phyloP scores from a whole-genome alignment of 805 yeast species.

The Candida silvatica region DNA sequence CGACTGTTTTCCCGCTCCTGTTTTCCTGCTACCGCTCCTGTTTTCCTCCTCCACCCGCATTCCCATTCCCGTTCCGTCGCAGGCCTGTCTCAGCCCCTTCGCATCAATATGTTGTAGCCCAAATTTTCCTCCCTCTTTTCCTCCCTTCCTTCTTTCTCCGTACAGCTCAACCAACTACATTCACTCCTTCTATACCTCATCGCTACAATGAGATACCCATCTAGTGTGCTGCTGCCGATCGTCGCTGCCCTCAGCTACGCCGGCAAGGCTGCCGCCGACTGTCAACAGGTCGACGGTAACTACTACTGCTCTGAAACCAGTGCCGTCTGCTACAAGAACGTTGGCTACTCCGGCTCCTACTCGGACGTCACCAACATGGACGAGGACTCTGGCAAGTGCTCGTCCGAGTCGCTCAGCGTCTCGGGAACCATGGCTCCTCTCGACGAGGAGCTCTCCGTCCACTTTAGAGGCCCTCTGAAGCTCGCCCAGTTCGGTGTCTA shows the following conservation, averaged over 20 bases:
- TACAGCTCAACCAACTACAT: not conserved
- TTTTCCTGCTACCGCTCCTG: slow-evolving; percentile 87
- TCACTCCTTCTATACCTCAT: not conserved
- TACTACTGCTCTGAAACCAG: slow-evolving; percentile 70
- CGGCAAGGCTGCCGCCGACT: slow-evolving; percentile 15
- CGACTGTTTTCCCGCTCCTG: no score
- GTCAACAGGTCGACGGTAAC: slow-evolving; percentile 53
- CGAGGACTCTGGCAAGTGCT: slow-evolving; percentile 53
- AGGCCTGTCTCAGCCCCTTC: no score
- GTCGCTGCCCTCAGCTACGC: slow-evolving; percentile 13
- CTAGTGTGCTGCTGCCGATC: slow-evolving; percentile 6
- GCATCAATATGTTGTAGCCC: no score
- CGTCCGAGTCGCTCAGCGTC: slow-evolving; percentile 48
- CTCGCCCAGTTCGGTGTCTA: slow-evolving; percentile 86
- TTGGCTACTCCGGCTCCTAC: slow-evolving; percentile 81
- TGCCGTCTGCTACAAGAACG: slow-evolving; percentile 45
- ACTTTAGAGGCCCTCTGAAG: slow-evolving; percentile 83
- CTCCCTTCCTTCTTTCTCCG: not conserved
- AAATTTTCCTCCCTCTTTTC: slow-evolving; percentile 18
- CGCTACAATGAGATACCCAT: slow-evolving; percentile 9
- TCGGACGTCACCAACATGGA: slow-evolving; percentile 68
- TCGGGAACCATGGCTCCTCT: slow-evolving; percentile 71
- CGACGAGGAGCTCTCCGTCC: slow-evolving; percentile 81
- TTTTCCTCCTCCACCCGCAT: no score
- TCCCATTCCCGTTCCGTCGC: no score